phyloP scores from a whole-genome alignment of 225 moss, liverwort and hornwort genomes.

The Straminergon stramineum region DNA sequence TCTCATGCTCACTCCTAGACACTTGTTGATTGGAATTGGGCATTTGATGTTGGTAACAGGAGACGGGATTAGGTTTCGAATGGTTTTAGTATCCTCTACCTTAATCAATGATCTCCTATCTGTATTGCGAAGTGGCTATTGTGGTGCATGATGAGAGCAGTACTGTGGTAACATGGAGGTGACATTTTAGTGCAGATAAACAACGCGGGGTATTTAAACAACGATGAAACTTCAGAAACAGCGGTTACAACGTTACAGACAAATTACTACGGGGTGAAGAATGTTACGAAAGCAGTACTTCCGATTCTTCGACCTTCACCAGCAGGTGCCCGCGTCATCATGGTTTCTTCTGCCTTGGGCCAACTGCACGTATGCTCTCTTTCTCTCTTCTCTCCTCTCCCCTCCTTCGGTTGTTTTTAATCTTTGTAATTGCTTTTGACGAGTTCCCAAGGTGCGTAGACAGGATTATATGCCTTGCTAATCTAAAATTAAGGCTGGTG shows the following conservation, averaged over 20 bases:
- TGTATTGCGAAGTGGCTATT: neutral
- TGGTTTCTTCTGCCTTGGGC: neutral
- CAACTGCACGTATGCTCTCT: conserved; percentile 1
- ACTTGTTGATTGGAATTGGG: neutral
- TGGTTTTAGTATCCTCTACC: neutral
- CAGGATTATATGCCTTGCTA: neutral
- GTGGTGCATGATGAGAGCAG: neutral
- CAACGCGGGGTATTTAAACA: conserved; percentile 12
- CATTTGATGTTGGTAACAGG: neutral
- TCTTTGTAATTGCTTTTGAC: neutral
- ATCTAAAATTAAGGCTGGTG: neutral
- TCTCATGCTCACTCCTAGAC: neutral
- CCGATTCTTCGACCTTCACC: conserved; percentile 25
- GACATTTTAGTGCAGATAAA: conserved; percentile 16
- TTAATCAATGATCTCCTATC: neutral
- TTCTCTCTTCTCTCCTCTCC: neutral
- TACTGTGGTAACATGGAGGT: neutral
- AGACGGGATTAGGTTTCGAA: neutral
- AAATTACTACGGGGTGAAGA: conserved; percentile 35
- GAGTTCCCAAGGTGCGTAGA: neutral
- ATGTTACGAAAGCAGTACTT: conserved; percentile 31
- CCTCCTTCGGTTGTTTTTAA: neutral
- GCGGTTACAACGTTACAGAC: neutral
- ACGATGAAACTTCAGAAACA: neutral
- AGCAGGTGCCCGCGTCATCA: conserved; percentile 29